These are phyloP conservation scores for Blepharisma stoltei DNA, from an alignment of 73 alveolate species.

Conservation along the genomic window DNA sequence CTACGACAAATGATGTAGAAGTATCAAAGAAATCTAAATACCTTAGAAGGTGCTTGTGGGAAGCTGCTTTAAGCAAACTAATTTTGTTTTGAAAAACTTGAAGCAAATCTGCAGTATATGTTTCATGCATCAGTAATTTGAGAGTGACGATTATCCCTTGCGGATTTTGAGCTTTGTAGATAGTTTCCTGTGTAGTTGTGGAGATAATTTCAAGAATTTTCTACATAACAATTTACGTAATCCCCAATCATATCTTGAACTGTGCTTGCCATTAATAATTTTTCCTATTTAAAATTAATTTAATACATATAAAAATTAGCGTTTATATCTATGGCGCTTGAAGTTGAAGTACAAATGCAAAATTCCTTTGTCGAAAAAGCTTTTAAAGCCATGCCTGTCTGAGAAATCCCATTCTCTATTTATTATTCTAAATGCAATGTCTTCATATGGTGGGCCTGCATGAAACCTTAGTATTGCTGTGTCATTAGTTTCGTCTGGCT, in stretches of 20 bases:
- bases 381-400: constrained; percentile 88
- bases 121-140: too few relatives aligned
- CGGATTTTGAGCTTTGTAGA: too few relatives aligned
- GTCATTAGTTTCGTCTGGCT: constrained; percentile 64
- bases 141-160: too few relatives aligned
- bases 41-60: constrained; percentile 13
- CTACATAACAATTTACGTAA: too few relatives aligned
- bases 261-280: neutral
- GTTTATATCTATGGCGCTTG: constrained; percentile 95
- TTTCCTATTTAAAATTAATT: neutral
- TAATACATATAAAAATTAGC: constrained; percentile 47
- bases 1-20: neutral
- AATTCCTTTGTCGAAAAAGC: constrained; percentile 67
- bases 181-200: too few relatives aligned
- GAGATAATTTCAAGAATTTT: too few relatives aligned
- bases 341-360: constrained; percentile 96
- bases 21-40: neutral
- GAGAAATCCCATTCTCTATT: constrained; percentile 99
- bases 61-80: neutral
- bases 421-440: constrained; percentile 96
- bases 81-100: neutral
- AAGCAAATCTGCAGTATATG: too few relatives aligned
- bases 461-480: constrained; percentile 89
- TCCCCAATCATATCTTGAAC: too few relatives aligned
- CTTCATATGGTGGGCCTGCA: constrained; percentile 99